These are phyloP conservation scores for Pezizomycotina sp. DNA, from an alignment of 2,329 filamentous ascomycete species.

Conservation along the genomic window DNA sequence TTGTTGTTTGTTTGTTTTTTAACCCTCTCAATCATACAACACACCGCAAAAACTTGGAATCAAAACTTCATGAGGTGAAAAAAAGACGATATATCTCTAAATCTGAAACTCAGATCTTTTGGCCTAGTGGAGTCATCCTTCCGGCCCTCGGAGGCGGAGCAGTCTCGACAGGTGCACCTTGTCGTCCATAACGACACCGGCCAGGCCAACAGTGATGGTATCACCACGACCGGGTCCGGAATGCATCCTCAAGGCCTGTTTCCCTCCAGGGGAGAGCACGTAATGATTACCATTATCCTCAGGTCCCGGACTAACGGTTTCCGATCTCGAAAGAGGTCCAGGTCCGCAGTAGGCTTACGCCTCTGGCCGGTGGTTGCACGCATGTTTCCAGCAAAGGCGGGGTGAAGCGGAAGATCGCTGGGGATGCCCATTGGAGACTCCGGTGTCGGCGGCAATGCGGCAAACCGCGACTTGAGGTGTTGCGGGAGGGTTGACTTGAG, in stretches of 20 bases:
- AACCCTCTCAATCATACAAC: too few relatives aligned
- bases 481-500: conserved; percentile 17
- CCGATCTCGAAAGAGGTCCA: conserved; percentile 12
- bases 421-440: conserved; percentile 19
- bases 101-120: conserved; percentile 11
- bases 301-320: conserved; percentile 14
- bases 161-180: conserved; percentile 17
- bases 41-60: too few relatives aligned
- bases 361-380: conserved; percentile 16
- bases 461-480: conserved; percentile 11
- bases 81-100: conserved; percentile 9
- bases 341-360: conserved; percentile 8
- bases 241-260: conserved; percentile 18
- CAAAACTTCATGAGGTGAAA: too few relatives aligned
- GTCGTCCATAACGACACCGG: conserved; percentile 19
- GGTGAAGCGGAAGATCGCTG: conserved; percentile 16
- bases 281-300: conserved; percentile 11
- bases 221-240: conserved; percentile 14
- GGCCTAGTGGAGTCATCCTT: conserved; percentile 14
- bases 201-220: conserved; percentile 18
- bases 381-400: conserved; percentile 14
- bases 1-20: too few relatives aligned
- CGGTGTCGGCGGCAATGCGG: conserved; percentile 14
- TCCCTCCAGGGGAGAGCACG: conserved; percentile 15
- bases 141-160: conserved; percentile 16